Evolutionary conservation across 768 basidiomycete genomes (phyloP), one percentile per base, ranked within the genome.

Genomic region (Lentinula lateritia): DNA sequence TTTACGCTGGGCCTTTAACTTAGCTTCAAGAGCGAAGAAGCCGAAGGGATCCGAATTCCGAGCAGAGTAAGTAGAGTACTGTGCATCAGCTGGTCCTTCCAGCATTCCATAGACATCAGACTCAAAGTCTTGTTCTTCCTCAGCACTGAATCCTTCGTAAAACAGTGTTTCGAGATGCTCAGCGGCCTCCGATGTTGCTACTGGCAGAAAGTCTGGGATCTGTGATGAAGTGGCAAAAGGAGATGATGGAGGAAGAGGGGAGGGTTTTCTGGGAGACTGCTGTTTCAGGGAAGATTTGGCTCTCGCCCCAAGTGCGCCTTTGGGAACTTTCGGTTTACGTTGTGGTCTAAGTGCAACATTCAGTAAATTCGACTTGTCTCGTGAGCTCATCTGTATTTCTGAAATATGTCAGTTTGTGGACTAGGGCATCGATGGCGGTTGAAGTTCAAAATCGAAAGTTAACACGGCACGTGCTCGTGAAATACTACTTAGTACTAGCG

Each of bases 11-110:
- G 70, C 75, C 65, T 80, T 82, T 63, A 85, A 67, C 53, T 77
- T 80, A 55, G 74, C 75, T 67, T 86, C 83, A 0, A 82, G 75
- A 16, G 83, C 80, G 36, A 83, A 73, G 63, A 86, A 84, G 0
- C 84, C 84, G 62, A 86, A 86, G 0, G 83, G 84, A 62, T 86
- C 84, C 0, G 81, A 81, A 23, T 65, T 56, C 39, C 64, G 58
- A 36, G 55, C 23, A 38, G 53, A 20, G 10, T 38, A 6, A 13
- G 5, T 16, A 20, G 13, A 3, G 10, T 38, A 23, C 34, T 48
- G 43, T 54, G 53, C 60, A 36, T 66, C 70, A n/a, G 16, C 48
- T 58, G 65, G 66, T 15, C 18, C 20, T 1, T 64, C 65, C n/a
- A 66, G 56, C 8, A n/a, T 34, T 9, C n/a, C 46, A 42, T 61